These are phyloP conservation scores for Escallonia rubra DNA, from an alignment of 129 eudicot genomes.

Conservation along the genomic window DNA sequence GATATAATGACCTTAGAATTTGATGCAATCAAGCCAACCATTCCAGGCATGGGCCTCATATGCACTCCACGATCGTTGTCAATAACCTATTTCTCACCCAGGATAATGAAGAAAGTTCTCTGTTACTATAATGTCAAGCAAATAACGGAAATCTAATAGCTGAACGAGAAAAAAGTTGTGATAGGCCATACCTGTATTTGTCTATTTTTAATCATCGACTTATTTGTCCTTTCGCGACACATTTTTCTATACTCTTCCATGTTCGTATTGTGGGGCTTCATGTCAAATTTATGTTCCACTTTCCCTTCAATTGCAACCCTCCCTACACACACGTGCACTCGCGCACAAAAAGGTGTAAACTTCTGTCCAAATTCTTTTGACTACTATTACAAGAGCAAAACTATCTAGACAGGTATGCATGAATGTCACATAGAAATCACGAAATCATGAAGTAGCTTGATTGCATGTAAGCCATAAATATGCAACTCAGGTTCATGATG, in stretches of 20 bases:
- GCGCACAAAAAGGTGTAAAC: background rate
- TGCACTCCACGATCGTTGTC: constrained; percentile 74
- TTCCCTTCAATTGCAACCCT: constrained; percentile 73
- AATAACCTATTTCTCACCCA: constrained; percentile 36
- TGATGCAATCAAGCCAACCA: constrained; percentile 53
- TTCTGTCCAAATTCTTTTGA: background rate
- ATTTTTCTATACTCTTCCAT: constrained; percentile 80
- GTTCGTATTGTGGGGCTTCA: constrained; percentile 75
- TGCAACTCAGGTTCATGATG: background rate
- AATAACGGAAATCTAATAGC: background rate
- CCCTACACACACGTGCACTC: constrained; percentile 28
- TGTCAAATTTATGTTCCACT: constrained; percentile 89
- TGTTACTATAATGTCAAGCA: background rate
- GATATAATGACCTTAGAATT: constrained; percentile 43
- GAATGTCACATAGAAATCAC: background rate
- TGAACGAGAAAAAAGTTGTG: background rate
- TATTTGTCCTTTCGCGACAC: constrained; percentile 83
- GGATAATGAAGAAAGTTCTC: background rate
- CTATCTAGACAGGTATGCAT: background rate
- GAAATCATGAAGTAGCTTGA: background rate
- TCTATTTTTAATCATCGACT: constrained; percentile 83
- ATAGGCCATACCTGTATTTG: constrained; percentile 53
- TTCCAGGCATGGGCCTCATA: constrained; percentile 92
- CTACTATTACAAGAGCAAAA: background rate
- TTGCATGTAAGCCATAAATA: background rate